Evolutionary conservation across 768 basidiomycete genomes (phyloP), one percentile per base, ranked within the genome.

Genomic region (Lanmaoa pseudosensibilis): DNA sequence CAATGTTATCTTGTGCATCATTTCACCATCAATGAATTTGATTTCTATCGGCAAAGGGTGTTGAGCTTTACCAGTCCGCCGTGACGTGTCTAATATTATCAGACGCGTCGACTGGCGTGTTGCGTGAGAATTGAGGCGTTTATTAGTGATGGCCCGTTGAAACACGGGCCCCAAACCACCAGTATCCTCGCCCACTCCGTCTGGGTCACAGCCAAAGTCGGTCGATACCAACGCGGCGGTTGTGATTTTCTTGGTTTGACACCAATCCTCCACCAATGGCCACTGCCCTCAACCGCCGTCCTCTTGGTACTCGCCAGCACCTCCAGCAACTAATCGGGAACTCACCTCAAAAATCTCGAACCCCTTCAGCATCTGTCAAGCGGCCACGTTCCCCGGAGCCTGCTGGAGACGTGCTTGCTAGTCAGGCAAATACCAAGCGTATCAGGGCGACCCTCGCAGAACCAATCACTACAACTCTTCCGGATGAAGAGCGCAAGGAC

Each of bases 371-470:
- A n/a, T 67, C 75, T 45, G 60, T 65, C 49, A 83, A 83, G 66
- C 78, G 81, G 27, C 71, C 80, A 46, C 78, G 75, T 53, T 83
- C 83, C 18, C 83, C 83, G 30, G 83, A 84, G 48, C 75, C 71
- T 16, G 36, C 51, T 34, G 69, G 58, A 38, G 80, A 81, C 16
- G 52, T 46, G 19, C 56, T 46, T n/a, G 37, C 56, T 50, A 40
- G 52, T 11, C 68, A 69, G 37, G 51, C 65, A 37, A 60, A 65
- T 50, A 52, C 69, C 5, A 86, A 86, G 66, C 81, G 84, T 19
- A 72, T 71, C 49, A 82, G 74, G 65, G 66, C 77, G 23, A 59
- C 65, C 27, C 59, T 62, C 30, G 56, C 63, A 18, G 64, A 71
- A 48, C 52, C 66, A 46, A 46, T 48, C 33, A 44, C 61, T 50